Conservation (phyloP, 352 stramenopile genomes). For the Pythium dissotocum region DNA sequence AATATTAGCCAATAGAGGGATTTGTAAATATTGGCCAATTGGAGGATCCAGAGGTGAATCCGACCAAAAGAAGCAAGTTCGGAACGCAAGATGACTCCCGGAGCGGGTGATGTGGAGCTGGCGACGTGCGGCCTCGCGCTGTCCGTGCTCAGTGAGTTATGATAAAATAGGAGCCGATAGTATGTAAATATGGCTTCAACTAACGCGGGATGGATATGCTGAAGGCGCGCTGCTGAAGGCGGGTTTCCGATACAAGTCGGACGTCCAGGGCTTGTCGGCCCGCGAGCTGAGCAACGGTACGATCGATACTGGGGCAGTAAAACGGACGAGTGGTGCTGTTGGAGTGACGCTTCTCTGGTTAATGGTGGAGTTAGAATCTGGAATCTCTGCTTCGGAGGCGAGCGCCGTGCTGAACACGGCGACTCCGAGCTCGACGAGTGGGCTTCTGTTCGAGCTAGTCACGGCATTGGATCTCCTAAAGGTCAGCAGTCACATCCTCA, state of each 20-base stretch:
- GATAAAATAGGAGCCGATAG: neutral
- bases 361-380: slow-evolving; percentile 4
- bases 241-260: slow-evolving; percentile 59
- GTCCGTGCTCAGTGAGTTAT: slow-evolving; percentile 45
- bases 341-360: neutral
- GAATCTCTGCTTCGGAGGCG: slow-evolving; percentile 8
- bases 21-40: slow-evolving; percentile 18
- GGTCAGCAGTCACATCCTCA: slow-evolving; percentile 2
- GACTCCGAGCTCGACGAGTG: neutral
- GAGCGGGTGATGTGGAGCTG: slow-evolving; percentile 37
- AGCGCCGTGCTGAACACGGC: slow-evolving; percentile 5
- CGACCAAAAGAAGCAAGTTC: neutral
- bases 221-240: slow-evolving; percentile 60
- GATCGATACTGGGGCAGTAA: neutral
- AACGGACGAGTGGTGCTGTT: too few relatives aligned
- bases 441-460: neutral
- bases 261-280: slow-evolving; percentile 48
- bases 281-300: slow-evolving; percentile 63
- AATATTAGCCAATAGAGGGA: neutral
- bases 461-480: slow-evolving; percentile 22
- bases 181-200: neutral
- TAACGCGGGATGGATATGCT: neutral
- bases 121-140: slow-evolving; percentile 58
- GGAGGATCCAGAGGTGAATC: neutral
- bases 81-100: slow-evolving; percentile 21